Conservation (phyloP, 2,329 filamentous ascomycete species). For the Fusarium sulawesiense region DNA sequence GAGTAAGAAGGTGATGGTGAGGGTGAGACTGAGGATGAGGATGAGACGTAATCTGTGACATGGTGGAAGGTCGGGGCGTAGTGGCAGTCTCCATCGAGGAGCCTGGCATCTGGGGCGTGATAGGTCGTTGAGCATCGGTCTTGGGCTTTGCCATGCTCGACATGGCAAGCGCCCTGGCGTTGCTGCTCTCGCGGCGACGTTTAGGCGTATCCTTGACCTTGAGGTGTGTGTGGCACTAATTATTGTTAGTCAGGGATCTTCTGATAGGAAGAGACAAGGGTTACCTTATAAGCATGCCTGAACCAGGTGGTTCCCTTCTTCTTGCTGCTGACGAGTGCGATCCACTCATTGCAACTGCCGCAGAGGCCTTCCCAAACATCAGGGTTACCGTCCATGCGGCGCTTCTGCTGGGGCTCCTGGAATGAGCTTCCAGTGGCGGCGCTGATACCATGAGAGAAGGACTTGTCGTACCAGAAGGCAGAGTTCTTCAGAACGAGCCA, state of each 20-base stretch:
- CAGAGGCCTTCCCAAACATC: constrained; percentile 86
- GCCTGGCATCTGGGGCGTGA: constrained; percentile 46
- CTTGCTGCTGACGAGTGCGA: constrained; percentile 84
- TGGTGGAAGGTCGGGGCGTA: constrained; percentile 45
- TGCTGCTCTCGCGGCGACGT: constrained; percentile 71
- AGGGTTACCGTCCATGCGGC: constrained; percentile 82
- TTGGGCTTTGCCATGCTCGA: constrained; percentile 61
- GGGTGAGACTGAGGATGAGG: constrained; percentile 43
- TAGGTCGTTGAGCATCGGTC: constrained; percentile 55
- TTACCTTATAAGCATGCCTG: constrained; percentile 86
- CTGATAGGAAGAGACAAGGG: constrained; percentile 34
- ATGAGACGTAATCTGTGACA: constrained; percentile 46
- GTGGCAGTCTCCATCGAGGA: constrained; percentile 40
- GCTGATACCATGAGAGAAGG: constrained; percentile 87
- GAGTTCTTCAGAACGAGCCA: constrained; percentile 93
- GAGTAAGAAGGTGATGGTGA: constrained; percentile 39
- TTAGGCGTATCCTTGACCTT: constrained; percentile 79
- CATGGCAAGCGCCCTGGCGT: constrained; percentile 57
- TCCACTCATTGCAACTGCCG: constrained; percentile 82
- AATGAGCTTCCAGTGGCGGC: constrained; percentile 83
- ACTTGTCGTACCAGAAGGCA: constrained; percentile 94
- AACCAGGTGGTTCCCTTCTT: constrained; percentile 96
- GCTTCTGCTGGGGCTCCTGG: constrained; percentile 78
- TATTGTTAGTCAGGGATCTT: constrained; percentile 36
- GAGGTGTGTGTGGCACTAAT: constrained; percentile 75